These are phyloP conservation scores for Monilinia vaccinii-corymbosi DNA, from an alignment of 2,329 filamentous ascomycete species.

Conservation along the genomic window DNA sequence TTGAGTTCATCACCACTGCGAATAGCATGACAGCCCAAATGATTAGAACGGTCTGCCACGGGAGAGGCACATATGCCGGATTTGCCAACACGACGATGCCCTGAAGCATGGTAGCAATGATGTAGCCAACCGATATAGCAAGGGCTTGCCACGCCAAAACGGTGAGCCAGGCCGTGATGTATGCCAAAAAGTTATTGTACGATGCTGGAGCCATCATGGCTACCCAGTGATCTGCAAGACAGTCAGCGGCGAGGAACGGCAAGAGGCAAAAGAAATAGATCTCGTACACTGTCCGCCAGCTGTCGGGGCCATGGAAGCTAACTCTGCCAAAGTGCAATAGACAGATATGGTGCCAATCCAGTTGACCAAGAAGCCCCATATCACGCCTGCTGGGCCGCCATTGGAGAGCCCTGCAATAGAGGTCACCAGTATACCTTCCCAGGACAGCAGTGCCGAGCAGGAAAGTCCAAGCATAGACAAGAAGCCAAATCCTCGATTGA, in stretches of 20 bases:
- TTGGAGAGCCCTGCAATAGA: constrained; percentile 5
- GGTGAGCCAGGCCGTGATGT: constrained; percentile 29
- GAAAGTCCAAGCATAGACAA: constrained; percentile 35
- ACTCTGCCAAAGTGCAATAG: constrained; percentile 7
- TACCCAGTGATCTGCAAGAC: constrained; percentile 50
- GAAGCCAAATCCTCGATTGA: too few relatives aligned
- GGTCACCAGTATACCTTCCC: constrained; percentile 26
- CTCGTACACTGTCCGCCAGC: constrained; percentile 49
- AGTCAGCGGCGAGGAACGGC: too few relatives aligned
- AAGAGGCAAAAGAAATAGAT: too few relatives aligned
- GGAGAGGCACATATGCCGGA: not conserved
- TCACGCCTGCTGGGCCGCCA: constrained; percentile 26
- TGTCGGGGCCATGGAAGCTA: constrained; percentile 37
- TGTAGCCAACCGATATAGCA: not conserved
- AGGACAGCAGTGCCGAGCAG: constrained; percentile 35
- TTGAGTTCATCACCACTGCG: constrained; percentile 35
- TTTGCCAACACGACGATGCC: not conserved
- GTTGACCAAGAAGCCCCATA: constrained; percentile 31
- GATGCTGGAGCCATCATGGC: constrained; percentile 40
- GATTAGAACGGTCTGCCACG: constrained; percentile 1
- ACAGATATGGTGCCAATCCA: constrained; percentile 23
- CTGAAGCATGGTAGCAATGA: not conserved
- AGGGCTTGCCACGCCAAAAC: not conserved
- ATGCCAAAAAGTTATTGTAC: constrained; percentile 44
- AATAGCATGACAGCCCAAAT: constrained; percentile 5